Percentiles rank a stretch among this genome's conserved stretches.
Evolutionary conservation across 306 rosid genomes (phyloP).

Genomic region (Echinosophora koreensis): DNA sequence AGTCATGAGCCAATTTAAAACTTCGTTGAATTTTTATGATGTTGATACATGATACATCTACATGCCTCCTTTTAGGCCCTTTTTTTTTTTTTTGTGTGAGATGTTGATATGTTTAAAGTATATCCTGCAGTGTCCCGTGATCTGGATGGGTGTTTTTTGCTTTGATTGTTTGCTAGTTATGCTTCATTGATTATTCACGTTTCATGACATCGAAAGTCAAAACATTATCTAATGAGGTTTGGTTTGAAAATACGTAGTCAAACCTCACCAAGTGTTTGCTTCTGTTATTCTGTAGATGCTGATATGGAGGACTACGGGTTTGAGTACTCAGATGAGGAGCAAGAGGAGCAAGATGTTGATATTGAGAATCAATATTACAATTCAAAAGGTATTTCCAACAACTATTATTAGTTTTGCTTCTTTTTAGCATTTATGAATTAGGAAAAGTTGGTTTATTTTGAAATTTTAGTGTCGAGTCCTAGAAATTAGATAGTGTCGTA

Average conservation of each 20-base stretch:
- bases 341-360: conserved; percentile 98
- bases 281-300: conserved; percentile 69
- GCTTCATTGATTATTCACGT: conserved; percentile 11
- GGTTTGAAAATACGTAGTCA: conserved; percentile 9
- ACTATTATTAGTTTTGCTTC: conserved; percentile 6
- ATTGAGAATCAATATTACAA: conserved; percentile 98
- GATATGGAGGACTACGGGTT: conserved; percentile 99
- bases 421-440: conserved; percentile 15
- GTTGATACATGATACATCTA: not conserved
- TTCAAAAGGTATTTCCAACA: conserved; percentile 70
- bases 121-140: conserved; percentile 15
- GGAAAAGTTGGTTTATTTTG: conserved; percentile 35
- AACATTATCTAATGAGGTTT: not conserved
- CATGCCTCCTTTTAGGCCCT: not conserved
- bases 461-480: not conserved
- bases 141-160: conserved; percentile 31
- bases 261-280: conserved; percentile 5
- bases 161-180: conserved; percentile 22
- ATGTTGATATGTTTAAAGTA: conserved; percentile 1
- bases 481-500: not conserved
- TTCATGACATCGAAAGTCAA: not conserved
- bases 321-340: conserved; percentile 99
- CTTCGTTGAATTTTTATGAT: conserved; percentile 15
- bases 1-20: conserved; percentile 15
- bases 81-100: conserved; percentile 3